Base-by-base conservation (phyloP, 305 asterid genomes). In the Solanum hybrid region DNA sequence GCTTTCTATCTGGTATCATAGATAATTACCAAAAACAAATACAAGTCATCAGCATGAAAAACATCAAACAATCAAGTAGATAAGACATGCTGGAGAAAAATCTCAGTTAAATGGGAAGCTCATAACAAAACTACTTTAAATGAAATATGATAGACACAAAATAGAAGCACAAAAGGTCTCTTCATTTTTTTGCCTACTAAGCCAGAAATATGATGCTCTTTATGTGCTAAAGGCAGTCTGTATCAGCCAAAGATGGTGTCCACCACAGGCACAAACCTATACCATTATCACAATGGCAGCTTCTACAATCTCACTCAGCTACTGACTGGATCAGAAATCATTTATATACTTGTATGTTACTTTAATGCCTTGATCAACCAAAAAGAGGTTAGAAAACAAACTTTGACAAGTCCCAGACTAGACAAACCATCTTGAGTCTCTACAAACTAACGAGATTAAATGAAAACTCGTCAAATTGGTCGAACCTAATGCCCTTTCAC, bases 1-100 rank as follows among this genome's bases (percentile, higher is more conserved):
- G 91, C 94, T 94, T 93, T 97, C 99, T 89, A 96, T 93, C 99
- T 96, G 98, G 88, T 73, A 93, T 86, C 36, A 82, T 77, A 51
- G 15, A 51, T 41, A 20, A 84, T 84, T 51, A 84, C 75, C 27
- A 20, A 22, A 84, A 84, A 51, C 75, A 51, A 5, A 17, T 51
- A 84, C 76, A 29, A 51, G 88, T 22, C 75, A 51, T 17, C 76
- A 84, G 31, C 41, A 84, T 12, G 9, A 51, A 84, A 51, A 31
- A 51, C 39, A 29, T 5, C 88, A 84, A 84, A 29, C 41, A 84
- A 84, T 84, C 73, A 41, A 83, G 87, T 27, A 27, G 72, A 83
- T 83, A 10, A 83, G 38, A 83, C 26, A 82, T 41, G 72, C 26
- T 39, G 72, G 17, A 82, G 87, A 82, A 27, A 14, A 26, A 82